Evolutionary conservation across 2,329 filamentous ascomycete genomes (phyloP), one percentile per base, ranked within the genome.

Genomic region (Sclerotinia nivalis): DNA sequence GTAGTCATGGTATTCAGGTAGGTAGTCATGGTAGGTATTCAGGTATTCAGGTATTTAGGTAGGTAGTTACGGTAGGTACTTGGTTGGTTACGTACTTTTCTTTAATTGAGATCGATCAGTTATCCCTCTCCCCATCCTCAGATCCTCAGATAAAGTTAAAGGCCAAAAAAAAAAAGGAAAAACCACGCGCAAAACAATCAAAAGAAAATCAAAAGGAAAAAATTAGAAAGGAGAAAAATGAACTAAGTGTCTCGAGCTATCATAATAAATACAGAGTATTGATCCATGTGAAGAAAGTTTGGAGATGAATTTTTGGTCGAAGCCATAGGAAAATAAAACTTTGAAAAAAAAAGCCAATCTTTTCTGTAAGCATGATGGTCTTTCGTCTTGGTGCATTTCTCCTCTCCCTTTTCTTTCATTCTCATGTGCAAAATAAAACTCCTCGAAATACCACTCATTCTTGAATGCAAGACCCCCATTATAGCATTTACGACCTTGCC

Each of bases 221-320:
- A 45, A 45, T 18, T n/a, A 58, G 37, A 40, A 58, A 40, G n/a
- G 20, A 43, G 18, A 65, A 52, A 65, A 58, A 66, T 28, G 8
- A n/a, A 25, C 34, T 28, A 45, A 66, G 49, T 56, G 40, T 62
- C 45, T 50, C 40, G 28, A 69, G 60, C 68, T 49, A 69, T 69
- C 68, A 66, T 69, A 69, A 69, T 69, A 69, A 69, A 69, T 69
- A 69, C 68, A 69, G 49, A 69, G 47, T 55, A 54, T 65, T 69
- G 60, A 66, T 69, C 40, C 43, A 43, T 22, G 49, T 34, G 52
- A 45, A 31, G 65, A 54, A 67, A 66, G 43, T 43, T 45, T 45
- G 9, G n/a, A n/a, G 43, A 22, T 54, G 28, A 47, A 50, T 34
- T 37, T 56, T 56, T 34, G 34, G 31, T 22, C 34, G 31, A 52